Percentiles rank a stretch among this genome's conserved stretches.
These are phyloP conservation scores for Serpula lacrymans DNA, from an alignment of 768 basidiomycete genomes.

Conservation along the genomic window DNA sequence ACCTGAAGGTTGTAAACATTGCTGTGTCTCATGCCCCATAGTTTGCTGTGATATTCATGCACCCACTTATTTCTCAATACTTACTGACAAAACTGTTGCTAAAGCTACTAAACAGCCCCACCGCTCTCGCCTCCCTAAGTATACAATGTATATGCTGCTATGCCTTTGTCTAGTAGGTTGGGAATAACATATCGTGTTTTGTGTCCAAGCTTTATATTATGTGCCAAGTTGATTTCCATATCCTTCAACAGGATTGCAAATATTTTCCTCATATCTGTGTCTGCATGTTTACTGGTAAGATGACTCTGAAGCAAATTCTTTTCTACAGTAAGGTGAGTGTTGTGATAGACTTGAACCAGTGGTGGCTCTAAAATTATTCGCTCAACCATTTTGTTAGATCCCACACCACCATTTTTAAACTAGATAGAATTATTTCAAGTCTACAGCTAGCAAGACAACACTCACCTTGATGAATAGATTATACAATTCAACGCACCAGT, in stretches of 20 bases:
- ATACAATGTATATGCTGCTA: background rate
- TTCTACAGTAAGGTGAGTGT: slow-evolving; percentile 6
- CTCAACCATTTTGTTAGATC: slow-evolving; percentile 29
- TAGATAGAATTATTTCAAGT: slow-evolving; percentile 7
- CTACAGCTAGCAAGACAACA: background rate
- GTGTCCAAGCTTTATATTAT: background rate
- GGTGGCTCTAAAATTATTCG: slow-evolving; percentile 32
- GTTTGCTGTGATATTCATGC: slow-evolving; percentile 25
- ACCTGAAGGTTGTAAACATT: slow-evolving; percentile 13
- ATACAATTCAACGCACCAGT: slow-evolving; percentile 39
- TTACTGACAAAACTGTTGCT: background rate
- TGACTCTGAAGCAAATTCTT: slow-evolving; percentile 17
- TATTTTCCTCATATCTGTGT: slow-evolving; percentile 25
- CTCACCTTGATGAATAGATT: slow-evolving; percentile 42
- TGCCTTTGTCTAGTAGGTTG: slow-evolving; percentile 2
- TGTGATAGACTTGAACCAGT: slow-evolving; percentile 31
- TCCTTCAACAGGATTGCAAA: slow-evolving; percentile 11
- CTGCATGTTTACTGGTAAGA: slow-evolving; percentile 21
- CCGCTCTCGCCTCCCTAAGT: slow-evolving; percentile 9
- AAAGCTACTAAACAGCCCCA: background rate
- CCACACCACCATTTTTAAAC: slow-evolving; percentile 32
- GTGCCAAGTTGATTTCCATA: background rate
- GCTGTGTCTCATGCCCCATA: slow-evolving; percentile 3
- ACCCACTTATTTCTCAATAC: slow-evolving; percentile 6
- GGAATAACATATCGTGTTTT: background rate